phyloP scores from a whole-genome alignment of 1,284 basidiomycete species.

The Cryptococcus depauperatus region DNA sequence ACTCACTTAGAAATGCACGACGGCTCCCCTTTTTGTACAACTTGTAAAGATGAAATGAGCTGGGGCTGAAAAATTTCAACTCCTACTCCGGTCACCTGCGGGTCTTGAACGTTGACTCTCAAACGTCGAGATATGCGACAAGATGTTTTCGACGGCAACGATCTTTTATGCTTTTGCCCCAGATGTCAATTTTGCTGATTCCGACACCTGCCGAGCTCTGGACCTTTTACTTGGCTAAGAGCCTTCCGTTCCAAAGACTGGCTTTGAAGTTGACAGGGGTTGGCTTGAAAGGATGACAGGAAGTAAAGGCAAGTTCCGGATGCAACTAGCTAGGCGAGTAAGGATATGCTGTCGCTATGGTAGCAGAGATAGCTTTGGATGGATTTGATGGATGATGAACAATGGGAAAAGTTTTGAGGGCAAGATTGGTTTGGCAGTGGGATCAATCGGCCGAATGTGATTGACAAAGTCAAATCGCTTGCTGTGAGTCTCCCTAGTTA shows the following conservation, averaged over 20 bases:
- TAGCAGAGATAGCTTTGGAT: conserved; percentile 1
- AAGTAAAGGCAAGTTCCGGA: background rate
- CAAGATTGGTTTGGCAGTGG: background rate
- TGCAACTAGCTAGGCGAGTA: background rate
- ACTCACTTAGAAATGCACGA: background rate
- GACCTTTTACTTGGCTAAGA: background rate
- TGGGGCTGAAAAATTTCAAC: background rate
- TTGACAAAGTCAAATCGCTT: background rate
- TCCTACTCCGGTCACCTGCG: background rate
- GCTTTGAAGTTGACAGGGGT: background rate
- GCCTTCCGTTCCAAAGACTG: background rate
- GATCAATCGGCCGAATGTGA: conserved; percentile 1
- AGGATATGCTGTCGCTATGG: background rate
- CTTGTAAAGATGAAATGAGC: background rate
- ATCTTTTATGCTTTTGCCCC: no score
- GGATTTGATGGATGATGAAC: background rate
- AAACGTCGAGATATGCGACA: background rate
- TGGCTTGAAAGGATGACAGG: conserved; percentile 1
- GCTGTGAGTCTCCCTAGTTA: background rate
- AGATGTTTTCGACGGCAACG: background rate
- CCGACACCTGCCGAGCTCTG: no score
- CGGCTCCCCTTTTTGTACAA: background rate
- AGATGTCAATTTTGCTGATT: no score
- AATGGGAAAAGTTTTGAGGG: conserved; percentile 1
- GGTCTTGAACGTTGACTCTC: background rate